These are phyloP conservation scores for Suillus lakei DNA, from an alignment of 768 basidiomycete species.

Conservation along the genomic window DNA sequence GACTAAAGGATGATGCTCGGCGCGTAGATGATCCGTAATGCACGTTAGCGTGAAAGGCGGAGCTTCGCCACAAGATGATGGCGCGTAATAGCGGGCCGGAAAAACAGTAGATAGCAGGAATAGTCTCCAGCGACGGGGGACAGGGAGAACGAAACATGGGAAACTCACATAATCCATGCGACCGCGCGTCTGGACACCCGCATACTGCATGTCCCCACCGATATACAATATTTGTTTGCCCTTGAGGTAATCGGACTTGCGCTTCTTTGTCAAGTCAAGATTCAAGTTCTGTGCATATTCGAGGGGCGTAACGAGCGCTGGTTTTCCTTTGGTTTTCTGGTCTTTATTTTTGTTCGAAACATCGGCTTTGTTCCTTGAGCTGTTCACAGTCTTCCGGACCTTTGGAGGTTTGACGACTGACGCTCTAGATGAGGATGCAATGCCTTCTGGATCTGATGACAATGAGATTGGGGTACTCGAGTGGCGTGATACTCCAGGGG, in stretches of 20 bases:
- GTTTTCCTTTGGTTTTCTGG: slow-evolving; percentile 46
- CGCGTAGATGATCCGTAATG: background rate
- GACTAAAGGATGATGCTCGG: background rate
- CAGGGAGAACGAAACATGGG: slow-evolving; percentile 2
- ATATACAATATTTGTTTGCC: slow-evolving; percentile 63
- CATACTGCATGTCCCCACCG: slow-evolving; percentile 61
- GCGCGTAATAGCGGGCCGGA: slow-evolving; percentile 2
- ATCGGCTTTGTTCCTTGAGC: slow-evolving; percentile 18
- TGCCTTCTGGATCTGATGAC: slow-evolving; percentile 4
- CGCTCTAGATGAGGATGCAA: slow-evolving; percentile 3
- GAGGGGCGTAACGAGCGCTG: slow-evolving; percentile 47
- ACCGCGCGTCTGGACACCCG: slow-evolving; percentile 53
- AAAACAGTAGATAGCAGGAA: background rate
- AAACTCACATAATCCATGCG: slow-evolving; percentile 67
- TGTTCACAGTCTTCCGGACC: slow-evolving; percentile 27
- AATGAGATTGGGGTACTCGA: background rate
- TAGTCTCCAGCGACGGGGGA: slow-evolving; percentile 1
- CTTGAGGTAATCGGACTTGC: slow-evolving; percentile 43
- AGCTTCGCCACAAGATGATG: background rate
- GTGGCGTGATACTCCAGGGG: background rate
- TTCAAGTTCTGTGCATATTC: slow-evolving; percentile 56
- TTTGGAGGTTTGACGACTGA: slow-evolving; percentile 6
- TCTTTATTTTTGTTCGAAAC: slow-evolving; percentile 11
- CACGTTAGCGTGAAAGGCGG: slow-evolving; percentile 5
- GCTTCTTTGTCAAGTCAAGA: slow-evolving; percentile 21